Evolutionary conservation across 495 filamentous ascomycete genomes (phyloP).

Genomic region (Aspergillus leporis): DNA sequence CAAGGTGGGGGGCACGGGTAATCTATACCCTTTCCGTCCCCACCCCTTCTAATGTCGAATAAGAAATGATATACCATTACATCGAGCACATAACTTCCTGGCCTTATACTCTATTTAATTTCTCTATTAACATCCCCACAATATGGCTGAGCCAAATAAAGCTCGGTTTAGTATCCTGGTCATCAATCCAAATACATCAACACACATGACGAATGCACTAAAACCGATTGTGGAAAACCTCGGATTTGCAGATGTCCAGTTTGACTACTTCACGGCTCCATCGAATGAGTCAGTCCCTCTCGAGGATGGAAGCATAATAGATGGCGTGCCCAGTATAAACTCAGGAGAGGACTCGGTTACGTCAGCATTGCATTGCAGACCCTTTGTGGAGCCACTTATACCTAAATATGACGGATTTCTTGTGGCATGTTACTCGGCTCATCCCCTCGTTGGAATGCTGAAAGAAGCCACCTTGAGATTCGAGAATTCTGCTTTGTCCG

Average conservation of each 20-base stretch:
- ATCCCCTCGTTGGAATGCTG: constrained; percentile 72
- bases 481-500: constrained; percentile 19
- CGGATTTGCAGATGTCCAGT: constrained; percentile 47
- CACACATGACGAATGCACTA: constrained; percentile 77
- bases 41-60: not conserved
- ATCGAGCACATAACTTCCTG: not conserved
- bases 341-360: constrained; percentile 50
- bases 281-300: constrained; percentile 27
- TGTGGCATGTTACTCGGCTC: constrained; percentile 85
- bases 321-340: constrained; percentile 48
- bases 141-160: constrained; percentile 22
- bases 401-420: constrained; percentile 71
- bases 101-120: not conserved
- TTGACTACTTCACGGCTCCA: constrained; percentile 59
- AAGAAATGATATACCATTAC: not conserved
- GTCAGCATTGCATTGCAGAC: constrained; percentile 57
- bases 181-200: constrained; percentile 89
- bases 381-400: constrained; percentile 52
- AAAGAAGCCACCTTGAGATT: constrained; percentile 36
- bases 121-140: constrained; percentile 5
- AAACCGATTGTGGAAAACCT: constrained; percentile 59
- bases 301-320: constrained; percentile 27
- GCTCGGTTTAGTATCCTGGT: constrained; percentile 60
- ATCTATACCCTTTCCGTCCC: not conserved
- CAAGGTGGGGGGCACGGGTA: not conserved